A percentile compares a stretch with the other conserved stretches of the same genome.
These are phyloP conservation scores for Skeletonema grethae DNA, from an alignment of 108 stramenopile species.

Conservation along the genomic window DNA sequence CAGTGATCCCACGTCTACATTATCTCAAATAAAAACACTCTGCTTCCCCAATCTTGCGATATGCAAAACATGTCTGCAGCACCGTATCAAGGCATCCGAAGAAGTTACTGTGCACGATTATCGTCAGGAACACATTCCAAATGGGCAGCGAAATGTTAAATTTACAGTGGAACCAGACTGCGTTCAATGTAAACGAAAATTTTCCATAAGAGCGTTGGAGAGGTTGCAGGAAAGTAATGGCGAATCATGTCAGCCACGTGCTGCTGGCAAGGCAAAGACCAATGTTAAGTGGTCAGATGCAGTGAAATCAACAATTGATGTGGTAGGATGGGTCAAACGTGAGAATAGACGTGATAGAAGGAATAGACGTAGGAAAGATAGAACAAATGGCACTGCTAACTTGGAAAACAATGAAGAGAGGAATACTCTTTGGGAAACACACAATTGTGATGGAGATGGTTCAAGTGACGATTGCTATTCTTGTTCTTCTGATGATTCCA, in stretches of 20 bases:
- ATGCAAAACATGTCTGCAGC: conserved; percentile 29
- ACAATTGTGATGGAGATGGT: conserved; percentile 11
- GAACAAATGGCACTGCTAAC: neutral
- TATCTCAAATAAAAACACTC: conserved; percentile 17
- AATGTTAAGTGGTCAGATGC: conserved; percentile 33
- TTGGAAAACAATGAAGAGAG: neutral
- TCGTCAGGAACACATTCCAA: conserved; percentile 20
- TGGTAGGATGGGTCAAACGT: conserved; percentile 45
- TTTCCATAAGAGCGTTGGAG: too few relatives aligned
- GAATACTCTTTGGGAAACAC: conserved; percentile 13
- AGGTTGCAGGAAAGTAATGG: conserved; percentile 11
- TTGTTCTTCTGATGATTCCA: conserved; percentile 27
- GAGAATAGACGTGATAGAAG: conserved; percentile 24
- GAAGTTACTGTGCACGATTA: conserved; percentile 40
- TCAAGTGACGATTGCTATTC: conserved; percentile 50
- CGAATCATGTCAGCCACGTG: neutral
- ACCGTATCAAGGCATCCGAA: conserved; percentile 12
- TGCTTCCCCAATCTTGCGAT: conserved; percentile 29
- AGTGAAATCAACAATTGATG: conserved; percentile 35
- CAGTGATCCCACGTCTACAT: conserved; percentile 2
- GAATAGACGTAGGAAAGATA: conserved; percentile 5
- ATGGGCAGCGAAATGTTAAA: conserved; percentile 34
- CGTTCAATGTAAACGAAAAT: conserved; percentile 33
- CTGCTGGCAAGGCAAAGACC: conserved; percentile 9
- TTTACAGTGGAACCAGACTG: conserved; percentile 26